A percentile compares a stretch with the other conserved stretches of the same genome.
Evolutionary conservation across 768 basidiomycete species (phyloP).

Genomic region (Russula brevipes): DNA sequence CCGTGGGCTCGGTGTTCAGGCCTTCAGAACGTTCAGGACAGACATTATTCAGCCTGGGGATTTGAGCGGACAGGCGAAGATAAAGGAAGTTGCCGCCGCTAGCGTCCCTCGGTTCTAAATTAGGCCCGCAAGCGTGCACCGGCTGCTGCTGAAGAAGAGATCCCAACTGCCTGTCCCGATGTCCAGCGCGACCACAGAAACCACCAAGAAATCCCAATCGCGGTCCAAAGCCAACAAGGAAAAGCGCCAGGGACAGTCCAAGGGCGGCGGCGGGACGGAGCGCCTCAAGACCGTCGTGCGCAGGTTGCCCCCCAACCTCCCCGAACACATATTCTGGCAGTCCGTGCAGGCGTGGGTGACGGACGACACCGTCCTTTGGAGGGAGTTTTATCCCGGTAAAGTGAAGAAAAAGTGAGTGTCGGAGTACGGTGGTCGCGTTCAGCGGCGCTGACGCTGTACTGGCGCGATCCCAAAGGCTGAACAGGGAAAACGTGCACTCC

Average conservation of each 20-base stretch:
- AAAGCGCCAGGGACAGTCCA: constrained; percentile 29
- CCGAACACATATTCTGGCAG: constrained; percentile 91
- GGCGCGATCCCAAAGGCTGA: constrained; percentile 42
- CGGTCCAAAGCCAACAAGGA: constrained; percentile 32
- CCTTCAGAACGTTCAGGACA: too few relatives aligned
- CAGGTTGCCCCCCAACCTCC: constrained; percentile 84
- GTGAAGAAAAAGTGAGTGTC: constrained; percentile 55
- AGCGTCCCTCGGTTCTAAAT: constrained; percentile 10
- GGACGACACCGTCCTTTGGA: constrained; percentile 67
- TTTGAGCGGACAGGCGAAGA: too few relatives aligned
- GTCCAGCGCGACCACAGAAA: constrained; percentile 21
- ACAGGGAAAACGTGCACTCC: constrained; percentile 81
- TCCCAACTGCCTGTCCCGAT: background rate
- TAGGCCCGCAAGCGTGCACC: background rate
- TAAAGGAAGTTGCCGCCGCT: too few relatives aligned
- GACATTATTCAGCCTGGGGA: too few relatives aligned
- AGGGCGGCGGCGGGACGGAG: constrained; percentile 39
- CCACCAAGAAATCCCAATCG: constrained; percentile 25
- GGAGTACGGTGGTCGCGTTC: background rate
- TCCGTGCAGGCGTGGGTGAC: constrained; percentile 81
- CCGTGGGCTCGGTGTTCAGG: too few relatives aligned
- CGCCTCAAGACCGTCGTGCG: constrained; percentile 85
- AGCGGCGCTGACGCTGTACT: background rate
- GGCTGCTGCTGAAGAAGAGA: background rate
- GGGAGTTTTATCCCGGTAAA: constrained; percentile 62